Conservation (phyloP, 805 yeast genomes). For the Scheffersomyces coipomensis region DNA sequence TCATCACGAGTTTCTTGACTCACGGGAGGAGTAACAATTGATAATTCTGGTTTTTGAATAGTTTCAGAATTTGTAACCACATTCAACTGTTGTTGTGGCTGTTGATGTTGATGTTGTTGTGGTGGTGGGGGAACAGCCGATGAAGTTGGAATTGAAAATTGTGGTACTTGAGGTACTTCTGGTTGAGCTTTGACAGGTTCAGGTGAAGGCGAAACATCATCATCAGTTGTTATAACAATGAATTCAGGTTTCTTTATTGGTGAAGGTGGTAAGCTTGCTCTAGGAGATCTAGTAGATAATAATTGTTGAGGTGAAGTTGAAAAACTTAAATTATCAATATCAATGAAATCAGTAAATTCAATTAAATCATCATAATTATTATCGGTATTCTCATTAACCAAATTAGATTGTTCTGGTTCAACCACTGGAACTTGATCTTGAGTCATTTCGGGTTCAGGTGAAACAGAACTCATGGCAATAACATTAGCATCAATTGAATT, state of each 20-base stretch:
- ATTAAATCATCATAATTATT: constrained; percentile 28
- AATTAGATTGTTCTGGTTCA: background rate
- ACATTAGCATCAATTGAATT: constrained; percentile 9
- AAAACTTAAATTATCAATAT: constrained; percentile 36
- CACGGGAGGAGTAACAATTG: background rate
- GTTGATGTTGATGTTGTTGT: too few relatives aligned
- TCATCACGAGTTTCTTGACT: background rate
- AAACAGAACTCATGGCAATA: background rate
- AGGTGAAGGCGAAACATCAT: background rate
- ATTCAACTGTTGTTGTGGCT: too few relatives aligned
- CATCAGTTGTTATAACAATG: background rate
- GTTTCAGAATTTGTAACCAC: too few relatives aligned
- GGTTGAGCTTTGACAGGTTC: too few relatives aligned
- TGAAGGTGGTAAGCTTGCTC: background rate
- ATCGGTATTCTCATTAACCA: constrained; percentile 3
- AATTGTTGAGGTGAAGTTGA: constrained; percentile 18
- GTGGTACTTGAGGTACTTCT: too few relatives aligned
- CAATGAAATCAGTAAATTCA: constrained; percentile 41
- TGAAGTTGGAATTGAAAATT: too few relatives aligned
- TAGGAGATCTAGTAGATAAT: background rate
- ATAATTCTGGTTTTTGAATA: background rate
- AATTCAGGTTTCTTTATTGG: background rate
- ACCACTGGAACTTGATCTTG: background rate
- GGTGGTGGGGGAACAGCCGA: too few relatives aligned
- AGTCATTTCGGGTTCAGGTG: background rate